Evolutionary conservation across 2,329 filamentous ascomycete species (phyloP), one percentile per base, ranked within the genome.

Genomic region (Fusarium sp.): DNA sequence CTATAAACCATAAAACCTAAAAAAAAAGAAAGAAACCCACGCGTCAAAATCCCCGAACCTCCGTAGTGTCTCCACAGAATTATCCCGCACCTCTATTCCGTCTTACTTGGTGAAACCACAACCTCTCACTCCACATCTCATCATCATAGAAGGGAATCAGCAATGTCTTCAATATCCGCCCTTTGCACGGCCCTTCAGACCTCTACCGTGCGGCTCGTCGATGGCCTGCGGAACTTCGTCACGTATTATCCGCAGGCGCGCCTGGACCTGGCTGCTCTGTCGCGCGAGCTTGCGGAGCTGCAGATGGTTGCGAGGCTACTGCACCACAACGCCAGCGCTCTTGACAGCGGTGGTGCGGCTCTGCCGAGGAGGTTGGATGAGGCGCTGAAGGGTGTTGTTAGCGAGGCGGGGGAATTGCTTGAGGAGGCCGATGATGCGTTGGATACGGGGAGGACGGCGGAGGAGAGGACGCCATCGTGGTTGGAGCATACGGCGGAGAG

Each of bases 261-360:
- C 20, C 60, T 71, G 11, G 69, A 70, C 54, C 64, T 75, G 5
- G 56, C 63, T n/a, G 40, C 55, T 20, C 56, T 75, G 28, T 72
- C 68, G 19, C 73, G 72, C n/a, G 73, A 75, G 65, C 68, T 75
- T 11, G 66, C 71, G 5, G 71, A 73, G 54, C 49, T 75, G 5
- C 71, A 71, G 59, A 67, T 73, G 60, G 68, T 66, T 10, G 60
- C 72, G n/a, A 69, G 71, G 12, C 58, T 73, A 26, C 67, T 74
- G 36, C 56, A 62, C 45, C 69, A 72, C 52, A 72, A 74, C 52
- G 66, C 66, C 39, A 60, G 60, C 12, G 50, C 67, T 6, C 52
- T 68, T 6, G 73, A 71, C 15, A 34, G 49, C 11, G 59, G 52
- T 12, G 19, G 56, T 12, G 54, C 50, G n/a, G 46, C 40, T 11